Evolutionary conservation across 2,329 filamentous ascomycete species (phyloP).

Genomic region (Fusarium tupiense): DNA sequence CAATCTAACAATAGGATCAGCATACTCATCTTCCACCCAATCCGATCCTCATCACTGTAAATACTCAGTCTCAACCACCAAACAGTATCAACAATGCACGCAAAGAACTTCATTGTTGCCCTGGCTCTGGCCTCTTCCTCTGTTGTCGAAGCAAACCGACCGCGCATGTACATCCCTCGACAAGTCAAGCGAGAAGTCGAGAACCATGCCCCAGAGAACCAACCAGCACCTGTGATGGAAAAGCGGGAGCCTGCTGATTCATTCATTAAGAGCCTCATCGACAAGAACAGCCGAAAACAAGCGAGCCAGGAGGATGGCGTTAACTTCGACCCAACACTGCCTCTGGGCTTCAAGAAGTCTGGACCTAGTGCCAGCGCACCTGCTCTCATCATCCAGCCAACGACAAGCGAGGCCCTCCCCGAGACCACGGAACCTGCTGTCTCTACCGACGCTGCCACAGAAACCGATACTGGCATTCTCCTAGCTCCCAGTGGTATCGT

Average conservation of each 20-base stretch:
- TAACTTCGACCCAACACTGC: slow-evolving; percentile 25
- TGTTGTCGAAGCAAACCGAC: slow-evolving; percentile 56
- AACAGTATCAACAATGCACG: slow-evolving; percentile 55
- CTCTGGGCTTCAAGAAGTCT: slow-evolving; percentile 13
- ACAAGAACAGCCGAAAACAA: slow-evolving; percentile 4
- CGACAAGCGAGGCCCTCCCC: slow-evolving; percentile 20
- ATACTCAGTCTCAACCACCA: slow-evolving; percentile 37
- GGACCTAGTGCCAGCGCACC: slow-evolving; percentile 33
- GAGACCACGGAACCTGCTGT: slow-evolving; percentile 16
- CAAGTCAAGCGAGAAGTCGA: slow-evolving; percentile 62
- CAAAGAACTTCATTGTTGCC: slow-evolving; percentile 57
- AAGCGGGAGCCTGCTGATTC: slow-evolving; percentile 36
- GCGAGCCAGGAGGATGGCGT: slow-evolving; percentile 6
- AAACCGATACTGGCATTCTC: slow-evolving; percentile 40
- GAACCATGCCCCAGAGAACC: slow-evolving; percentile 48
- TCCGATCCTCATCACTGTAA: slow-evolving; percentile 31
- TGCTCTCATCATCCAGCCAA: slow-evolving; percentile 33
- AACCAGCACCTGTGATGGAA: slow-evolving; percentile 12
- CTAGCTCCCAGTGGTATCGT: slow-evolving; percentile 41
- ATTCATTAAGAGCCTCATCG: slow-evolving; percentile 39
- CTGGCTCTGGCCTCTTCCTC: slow-evolving; percentile 60
- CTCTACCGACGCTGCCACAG: slow-evolving; percentile 9
- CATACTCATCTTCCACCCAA: slow-evolving; percentile 33
- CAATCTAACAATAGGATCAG: slow-evolving; percentile 23
- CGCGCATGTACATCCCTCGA: slow-evolving; percentile 67